Percentiles rank a stretch among this genome's conserved stretches.
These are phyloP conservation scores for Botrytis tulipae DNA, from an alignment of 2,329 filamentous ascomycete genomes.

Conservation along the genomic window DNA sequence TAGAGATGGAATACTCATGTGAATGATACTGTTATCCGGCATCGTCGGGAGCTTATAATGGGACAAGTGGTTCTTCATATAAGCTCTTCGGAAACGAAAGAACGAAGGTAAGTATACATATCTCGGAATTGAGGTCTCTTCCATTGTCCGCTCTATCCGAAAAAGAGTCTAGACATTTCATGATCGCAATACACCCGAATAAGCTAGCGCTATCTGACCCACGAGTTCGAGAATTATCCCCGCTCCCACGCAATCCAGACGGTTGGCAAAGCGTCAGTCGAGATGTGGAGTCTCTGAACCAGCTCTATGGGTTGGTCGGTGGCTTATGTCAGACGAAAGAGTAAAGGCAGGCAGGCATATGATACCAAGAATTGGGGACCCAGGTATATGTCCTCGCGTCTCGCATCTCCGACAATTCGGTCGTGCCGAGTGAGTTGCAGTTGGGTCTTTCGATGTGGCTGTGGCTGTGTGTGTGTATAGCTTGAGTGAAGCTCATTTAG, in stretches of 20 bases:
- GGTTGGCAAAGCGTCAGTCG: not conserved
- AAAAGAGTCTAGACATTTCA: not conserved
- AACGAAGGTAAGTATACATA: not conserved
- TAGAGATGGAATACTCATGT: not conserved
- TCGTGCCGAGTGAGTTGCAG: not conserved
- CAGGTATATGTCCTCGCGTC: not conserved
- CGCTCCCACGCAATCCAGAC: not conserved
- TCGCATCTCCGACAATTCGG: not conserved
- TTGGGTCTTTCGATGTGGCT: slow-evolving; percentile 4
- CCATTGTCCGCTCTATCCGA: not conserved
- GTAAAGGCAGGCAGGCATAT: not conserved
- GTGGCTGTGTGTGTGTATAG: not conserved
- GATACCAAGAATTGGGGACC: not conserved
- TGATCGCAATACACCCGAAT: not conserved
- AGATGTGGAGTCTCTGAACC: not conserved
- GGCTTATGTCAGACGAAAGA: slow-evolving; percentile 3
- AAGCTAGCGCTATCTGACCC: not conserved
- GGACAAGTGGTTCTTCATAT: not conserved
- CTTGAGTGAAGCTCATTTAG: not conserved
- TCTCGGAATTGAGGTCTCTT: not conserved
- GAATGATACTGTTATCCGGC: not conserved
- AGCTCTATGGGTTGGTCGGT: not conserved
- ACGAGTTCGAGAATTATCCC: not conserved
- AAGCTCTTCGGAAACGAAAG: not conserved
- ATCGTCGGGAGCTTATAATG: not conserved